Conservation (phyloP, 257 asterid genomes). For the Solanum habrochaites region DNA sequence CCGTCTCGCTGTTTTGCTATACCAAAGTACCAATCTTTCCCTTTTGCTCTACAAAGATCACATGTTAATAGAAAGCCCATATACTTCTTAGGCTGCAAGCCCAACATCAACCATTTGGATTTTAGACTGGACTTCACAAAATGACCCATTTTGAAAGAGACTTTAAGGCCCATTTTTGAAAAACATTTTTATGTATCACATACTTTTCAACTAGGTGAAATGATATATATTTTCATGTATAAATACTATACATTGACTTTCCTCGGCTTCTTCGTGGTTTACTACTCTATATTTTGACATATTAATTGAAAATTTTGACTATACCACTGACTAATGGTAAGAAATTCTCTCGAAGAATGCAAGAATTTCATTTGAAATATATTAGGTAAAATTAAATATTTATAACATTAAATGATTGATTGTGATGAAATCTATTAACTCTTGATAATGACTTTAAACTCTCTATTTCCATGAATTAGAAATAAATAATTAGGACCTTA, state of each 20-base stretch:
- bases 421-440: background rate
- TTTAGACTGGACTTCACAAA: background rate
- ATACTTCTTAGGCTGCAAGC: background rate
- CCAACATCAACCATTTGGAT: background rate
- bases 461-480: background rate
- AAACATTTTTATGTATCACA: background rate
- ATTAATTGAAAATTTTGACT: background rate
- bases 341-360: background rate
- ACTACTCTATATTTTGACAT: background rate
- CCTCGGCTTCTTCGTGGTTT: background rate
- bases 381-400: background rate
- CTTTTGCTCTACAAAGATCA: background rate
- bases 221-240: too few relatives aligned
- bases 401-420: background rate
- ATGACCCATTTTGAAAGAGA: background rate
- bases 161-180: background rate
- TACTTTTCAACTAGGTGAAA: background rate
- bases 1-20: background rate
- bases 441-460: background rate
- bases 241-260: too few relatives aligned
- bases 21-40: background rate
- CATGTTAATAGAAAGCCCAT: background rate
- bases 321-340: background rate
- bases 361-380: background rate
- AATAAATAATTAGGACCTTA: background rate